Percentiles rank a stretch among this genome's conserved stretches.
These are phyloP conservation scores for Senecio squalidus DNA, from an alignment of 140 eudicot species.

Conservation along the genomic window DNA sequence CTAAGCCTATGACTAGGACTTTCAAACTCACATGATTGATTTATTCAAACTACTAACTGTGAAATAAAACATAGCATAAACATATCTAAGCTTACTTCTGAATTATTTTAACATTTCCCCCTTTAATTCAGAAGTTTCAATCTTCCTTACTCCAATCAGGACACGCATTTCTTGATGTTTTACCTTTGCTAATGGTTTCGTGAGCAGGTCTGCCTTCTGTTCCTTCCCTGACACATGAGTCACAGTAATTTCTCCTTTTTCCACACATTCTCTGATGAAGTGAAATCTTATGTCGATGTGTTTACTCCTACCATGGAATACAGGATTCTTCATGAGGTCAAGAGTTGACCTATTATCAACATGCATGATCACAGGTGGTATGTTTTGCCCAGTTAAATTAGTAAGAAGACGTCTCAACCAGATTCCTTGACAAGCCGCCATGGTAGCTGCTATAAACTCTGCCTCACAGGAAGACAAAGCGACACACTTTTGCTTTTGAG, in stretches of 20 bases:
- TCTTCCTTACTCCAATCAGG: neutral
- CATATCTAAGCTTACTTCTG: too few species aligned
- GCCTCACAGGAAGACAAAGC: too few species aligned
- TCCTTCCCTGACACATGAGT: neutral
- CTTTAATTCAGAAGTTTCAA: neutral
- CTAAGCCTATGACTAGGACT: too few species aligned
- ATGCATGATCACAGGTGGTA: neutral
- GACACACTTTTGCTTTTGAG: too few species aligned
- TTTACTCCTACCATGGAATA: neutral
- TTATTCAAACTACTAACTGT: too few species aligned
- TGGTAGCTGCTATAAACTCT: too few species aligned
- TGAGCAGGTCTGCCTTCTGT: neutral
- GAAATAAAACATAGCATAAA: too few species aligned
- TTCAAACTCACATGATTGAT: too few species aligned
- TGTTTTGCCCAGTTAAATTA: neutral
- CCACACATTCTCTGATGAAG: too few species aligned
- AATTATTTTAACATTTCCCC: neutral
- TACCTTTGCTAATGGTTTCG: neutral
- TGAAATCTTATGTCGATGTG: too few species aligned
- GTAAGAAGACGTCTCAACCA: neutral
- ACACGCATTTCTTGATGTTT: neutral
- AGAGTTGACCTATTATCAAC: neutral
- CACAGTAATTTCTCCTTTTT: neutral
- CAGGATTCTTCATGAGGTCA: neutral
- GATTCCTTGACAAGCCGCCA: neutral